phyloP scores from a whole-genome alignment of 2,329 filamentous ascomycete species.

The Aspergillus ochraceus region DNA sequence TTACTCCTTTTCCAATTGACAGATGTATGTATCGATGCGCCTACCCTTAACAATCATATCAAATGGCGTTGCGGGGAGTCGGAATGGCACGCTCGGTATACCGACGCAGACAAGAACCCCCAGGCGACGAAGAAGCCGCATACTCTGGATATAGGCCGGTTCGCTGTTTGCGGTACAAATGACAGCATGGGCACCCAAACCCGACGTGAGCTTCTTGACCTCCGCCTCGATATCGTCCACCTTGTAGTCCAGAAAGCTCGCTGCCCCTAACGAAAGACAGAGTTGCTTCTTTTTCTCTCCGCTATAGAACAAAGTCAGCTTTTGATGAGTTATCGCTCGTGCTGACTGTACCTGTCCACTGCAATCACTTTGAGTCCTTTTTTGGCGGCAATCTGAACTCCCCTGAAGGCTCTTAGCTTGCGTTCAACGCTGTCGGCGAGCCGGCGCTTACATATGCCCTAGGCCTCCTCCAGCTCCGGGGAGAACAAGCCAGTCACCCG shows the following conservation, averaged over 20 bases:
- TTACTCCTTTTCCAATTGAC: not conserved
- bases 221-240: slow-evolving; percentile 39
- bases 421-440: not conserved
- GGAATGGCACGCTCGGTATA: slow-evolving; percentile 44
- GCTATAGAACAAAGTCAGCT: slow-evolving; percentile 14
- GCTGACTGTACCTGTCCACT: slow-evolving; percentile 33
- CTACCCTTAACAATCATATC: slow-evolving; percentile 49
- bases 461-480: slow-evolving; percentile 39
- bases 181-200: slow-evolving; percentile 47
- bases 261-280: slow-evolving; percentile 34
- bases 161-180: slow-evolving; percentile 50
- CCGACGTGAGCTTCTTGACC: slow-evolving; percentile 41
- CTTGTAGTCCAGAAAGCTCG: slow-evolving; percentile 36
- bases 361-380: slow-evolving; percentile 39
- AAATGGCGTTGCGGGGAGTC: slow-evolving; percentile 48
- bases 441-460: slow-evolving; percentile 36
- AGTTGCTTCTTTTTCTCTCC: slow-evolving; percentile 36
- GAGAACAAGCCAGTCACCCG: slow-evolving; percentile 38
- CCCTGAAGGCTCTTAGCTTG: slow-evolving; percentile 23
- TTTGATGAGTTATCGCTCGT: not conserved
- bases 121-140: slow-evolving; percentile 45
- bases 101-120: slow-evolving; percentile 51
- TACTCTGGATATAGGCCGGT: slow-evolving; percentile 45
- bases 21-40: not conserved
- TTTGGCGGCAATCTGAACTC: slow-evolving; percentile 38